Percentiles rank a stretch among this genome's conserved stretches.
Conservation (phyloP, 371 early-diverging fungal species). For the Actinomortierella ambigua region DNA sequence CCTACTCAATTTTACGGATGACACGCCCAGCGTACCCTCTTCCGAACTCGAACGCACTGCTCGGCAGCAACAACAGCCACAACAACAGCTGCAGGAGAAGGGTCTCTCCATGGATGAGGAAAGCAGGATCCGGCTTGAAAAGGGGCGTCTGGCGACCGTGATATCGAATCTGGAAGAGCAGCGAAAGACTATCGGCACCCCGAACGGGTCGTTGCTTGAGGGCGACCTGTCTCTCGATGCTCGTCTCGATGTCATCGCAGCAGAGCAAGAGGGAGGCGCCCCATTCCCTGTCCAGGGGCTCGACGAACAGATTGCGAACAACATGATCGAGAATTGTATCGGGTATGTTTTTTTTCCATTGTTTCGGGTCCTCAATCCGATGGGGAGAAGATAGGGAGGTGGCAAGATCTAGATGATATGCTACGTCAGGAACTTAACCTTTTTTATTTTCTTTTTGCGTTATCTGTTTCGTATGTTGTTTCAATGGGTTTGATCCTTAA, state of each 20-base stretch:
- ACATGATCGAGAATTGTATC: conserved; percentile 71
- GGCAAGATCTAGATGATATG: too few species aligned
- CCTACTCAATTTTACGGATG: conserved; percentile 15
- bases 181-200: conserved; percentile 33
- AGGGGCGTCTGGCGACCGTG: conserved; percentile 27
- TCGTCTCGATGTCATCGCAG: conserved; percentile 31
- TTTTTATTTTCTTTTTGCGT: background rate
- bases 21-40: background rate
- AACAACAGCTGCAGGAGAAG: conserved; percentile 10
- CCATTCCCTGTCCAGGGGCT: conserved; percentile 60
- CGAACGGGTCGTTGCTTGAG: conserved; percentile 25
- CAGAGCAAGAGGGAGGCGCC: conserved; percentile 22
- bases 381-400: too few species aligned
- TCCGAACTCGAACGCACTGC: too few species aligned
- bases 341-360: conserved; percentile 51
- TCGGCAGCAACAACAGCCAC: conserved; percentile 13
- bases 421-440: background rate
- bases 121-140: conserved; percentile 33
- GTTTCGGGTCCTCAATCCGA: background rate
- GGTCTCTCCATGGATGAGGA: conserved; percentile 26
- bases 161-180: conserved; percentile 34
- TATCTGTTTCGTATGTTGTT: background rate
- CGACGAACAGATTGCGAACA: conserved; percentile 63
- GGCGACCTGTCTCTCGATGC: conserved; percentile 40
- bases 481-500: background rate